Evolutionary conservation across 1,284 basidiomycete genomes (phyloP), one percentile per base, ranked within the genome.

Genomic region (Phenoliferia sp.): DNA sequence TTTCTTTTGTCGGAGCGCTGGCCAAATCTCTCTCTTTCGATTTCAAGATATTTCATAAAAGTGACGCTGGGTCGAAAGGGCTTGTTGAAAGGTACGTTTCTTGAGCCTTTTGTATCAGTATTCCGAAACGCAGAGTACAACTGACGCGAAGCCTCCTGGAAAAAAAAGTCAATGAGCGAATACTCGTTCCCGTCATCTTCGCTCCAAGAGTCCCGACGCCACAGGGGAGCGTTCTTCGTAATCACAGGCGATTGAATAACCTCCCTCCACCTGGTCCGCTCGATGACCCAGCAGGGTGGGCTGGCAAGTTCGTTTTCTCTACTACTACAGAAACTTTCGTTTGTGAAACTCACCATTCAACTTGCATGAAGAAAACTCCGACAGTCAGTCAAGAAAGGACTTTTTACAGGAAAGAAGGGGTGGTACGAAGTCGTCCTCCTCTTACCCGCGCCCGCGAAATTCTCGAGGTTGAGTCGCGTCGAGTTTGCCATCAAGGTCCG

Each of bases 31-130:
- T 52, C 28, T 5, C 17, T 26, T n/a, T 52, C 48, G 69, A 54
- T 9, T 59, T 63, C 63, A 55, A 70, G 69, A 22, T 73, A 73
- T 50, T 71, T 66, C 52, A 32, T 73, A 58, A 73, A 73, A n/a
- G 68, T 73, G 28, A 73, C 72, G 3, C 50, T 72, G 32, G 70
- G 70, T 0, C 39, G 70, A 0, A 62, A 55, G 19, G 70, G 72
- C 3, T 28, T 73, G 31, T 55, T 73, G 32, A 72, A 69, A 52
- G 48, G 48, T 52, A 26, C 5, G 48, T 26, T n/a, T n/a, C n/a
- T n/a, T n/a, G n/a, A n/a, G n/a, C n/a, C n/a, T n/a, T n/a, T n/a
- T n/a, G n/a, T n/a, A n/a, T n/a, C n/a, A n/a, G n/a, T n/a, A n/a
- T n/a, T n/a, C n/a, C n/a, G n/a, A n/a, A n/a, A n/a, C n/a, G n/a